phyloP scores from a whole-genome alignment of 192 early-diverging fungal genomes.

The Endogone sp. region DNA sequence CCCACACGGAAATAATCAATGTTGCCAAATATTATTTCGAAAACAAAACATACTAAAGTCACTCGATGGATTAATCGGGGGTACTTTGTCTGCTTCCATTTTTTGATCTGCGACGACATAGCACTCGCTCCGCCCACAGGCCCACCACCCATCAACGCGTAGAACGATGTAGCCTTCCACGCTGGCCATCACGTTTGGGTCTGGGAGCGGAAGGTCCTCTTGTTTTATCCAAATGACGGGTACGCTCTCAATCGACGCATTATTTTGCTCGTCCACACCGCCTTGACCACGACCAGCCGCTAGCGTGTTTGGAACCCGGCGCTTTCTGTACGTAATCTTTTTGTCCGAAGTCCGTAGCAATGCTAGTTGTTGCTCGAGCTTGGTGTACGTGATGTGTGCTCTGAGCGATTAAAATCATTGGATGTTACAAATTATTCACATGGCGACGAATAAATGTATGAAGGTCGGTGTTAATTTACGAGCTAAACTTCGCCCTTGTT shows the following conservation, averaged over 20 bases:
- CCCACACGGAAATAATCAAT: too few species aligned
- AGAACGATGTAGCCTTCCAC: constrained; percentile 25
- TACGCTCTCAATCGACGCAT: constrained; percentile 12
- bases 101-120: constrained; percentile 28
- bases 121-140: constrained; percentile 22
- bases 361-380: constrained; percentile 27
- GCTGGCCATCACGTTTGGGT: constrained; percentile 12
- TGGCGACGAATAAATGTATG: too few species aligned
- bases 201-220: constrained; percentile 11
- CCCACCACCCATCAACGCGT: constrained; percentile 22
- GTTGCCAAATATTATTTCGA: too few species aligned
- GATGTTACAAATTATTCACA: too few species aligned
- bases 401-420: too few species aligned
- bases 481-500: too few species aligned
- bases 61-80: constrained; percentile 9
- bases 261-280: neutral
- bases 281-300: too few species aligned
- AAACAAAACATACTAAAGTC: constrained; percentile 5
- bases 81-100: constrained; percentile 17
- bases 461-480: too few species aligned
- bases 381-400: constrained; percentile 30
- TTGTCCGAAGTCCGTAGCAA: constrained; percentile 11
- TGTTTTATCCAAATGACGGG: constrained; percentile 8
- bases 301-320: too few species aligned
- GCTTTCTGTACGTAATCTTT: constrained; percentile 11